A percentile compares a stretch with the other conserved stretches of the same genome.
phyloP scores from a whole-genome alignment of 169 alveolate species.

The Plasmodium vivax region DNA sequence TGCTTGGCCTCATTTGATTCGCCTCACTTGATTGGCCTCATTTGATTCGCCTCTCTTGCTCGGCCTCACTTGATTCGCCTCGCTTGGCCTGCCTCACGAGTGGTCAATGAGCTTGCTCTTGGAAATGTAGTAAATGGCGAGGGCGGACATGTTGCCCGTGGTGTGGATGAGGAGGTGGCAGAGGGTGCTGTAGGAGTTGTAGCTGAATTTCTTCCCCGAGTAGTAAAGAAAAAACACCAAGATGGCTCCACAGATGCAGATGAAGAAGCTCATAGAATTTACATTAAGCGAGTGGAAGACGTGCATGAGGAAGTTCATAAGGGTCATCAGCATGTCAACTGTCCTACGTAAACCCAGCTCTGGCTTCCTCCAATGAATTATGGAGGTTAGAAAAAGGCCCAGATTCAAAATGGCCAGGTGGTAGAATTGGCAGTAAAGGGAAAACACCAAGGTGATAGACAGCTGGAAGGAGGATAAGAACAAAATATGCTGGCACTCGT shows the following conservation, averaged over 20 bases:
- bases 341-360: constrained; percentile 17
- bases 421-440: constrained; percentile 26
- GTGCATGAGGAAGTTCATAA: background rate
- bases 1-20: too few species aligned
- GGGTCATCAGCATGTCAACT: constrained; percentile 4
- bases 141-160: constrained; percentile 5
- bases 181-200: constrained; percentile 32
- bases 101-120: background rate
- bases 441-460: constrained; percentile 13
- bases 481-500: constrained; percentile 46
- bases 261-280: constrained; percentile 33
- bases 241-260: background rate
- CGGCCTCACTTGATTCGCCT: background rate
- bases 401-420: background rate
- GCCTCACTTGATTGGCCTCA: too few species aligned
- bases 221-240: background rate
- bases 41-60: too few species aligned
- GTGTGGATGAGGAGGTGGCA: constrained; percentile 32
- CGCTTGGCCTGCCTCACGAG: constrained; percentile 11
- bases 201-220: constrained; percentile 10
- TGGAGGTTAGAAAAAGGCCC: constrained; percentile 5
- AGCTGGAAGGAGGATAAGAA: constrained; percentile 49
- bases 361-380: constrained; percentile 62
- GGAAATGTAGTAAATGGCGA: constrained; percentile 20
- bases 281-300: background rate